A percentile compares a stretch with the other conserved stretches of the same genome.
Evolutionary conservation across 2,329 filamentous ascomycete genomes (phyloP).

Genomic region (Microsporum audouinii): DNA sequence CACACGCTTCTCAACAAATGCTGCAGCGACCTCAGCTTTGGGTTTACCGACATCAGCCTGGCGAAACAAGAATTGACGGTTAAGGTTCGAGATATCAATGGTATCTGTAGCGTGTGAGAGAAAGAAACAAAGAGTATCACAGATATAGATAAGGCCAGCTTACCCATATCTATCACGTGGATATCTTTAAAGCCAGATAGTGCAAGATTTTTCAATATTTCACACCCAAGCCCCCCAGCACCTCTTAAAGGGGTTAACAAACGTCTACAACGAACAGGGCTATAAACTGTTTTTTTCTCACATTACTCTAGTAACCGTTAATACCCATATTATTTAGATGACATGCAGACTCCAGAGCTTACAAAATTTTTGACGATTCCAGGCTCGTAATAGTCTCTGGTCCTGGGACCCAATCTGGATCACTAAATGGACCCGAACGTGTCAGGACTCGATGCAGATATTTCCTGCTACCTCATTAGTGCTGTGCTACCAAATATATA

Average conservation of each 20-base stretch:
- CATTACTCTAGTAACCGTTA: constrained; percentile 24
- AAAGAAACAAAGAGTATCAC: neutral
- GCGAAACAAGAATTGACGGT: constrained; percentile 93
- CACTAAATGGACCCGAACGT: constrained; percentile 68
- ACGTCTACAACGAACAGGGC: neutral
- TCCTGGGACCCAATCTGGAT: constrained; percentile 47
- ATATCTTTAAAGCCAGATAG: constrained; percentile 94
- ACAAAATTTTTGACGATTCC: constrained; percentile 65
- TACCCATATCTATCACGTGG: constrained; percentile 97
- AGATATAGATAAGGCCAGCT: constrained; percentile 17
- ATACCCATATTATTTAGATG: neutral
- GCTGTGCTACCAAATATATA: neutral
- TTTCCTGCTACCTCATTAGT: constrained; percentile 45
- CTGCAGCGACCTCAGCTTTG: constrained; percentile 86
- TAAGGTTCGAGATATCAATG: constrained; percentile 96
- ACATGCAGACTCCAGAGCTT: constrained; percentile 25
- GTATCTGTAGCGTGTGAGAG: constrained; percentile 52
- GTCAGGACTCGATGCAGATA: constrained; percentile 72
- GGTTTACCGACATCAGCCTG: constrained; percentile 80
- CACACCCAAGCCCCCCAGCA: constrained; percentile 86
- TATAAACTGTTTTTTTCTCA: constrained; percentile 15
- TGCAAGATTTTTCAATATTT: constrained; percentile 92
- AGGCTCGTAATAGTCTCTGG: constrained; percentile 45
- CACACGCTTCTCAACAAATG: constrained; percentile 80
- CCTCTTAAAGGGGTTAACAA: constrained; percentile 46